These are phyloP conservation scores for Pythium aquatile DNA, from an alignment of 352 stramenopile genomes.

Conservation along the genomic window DNA sequence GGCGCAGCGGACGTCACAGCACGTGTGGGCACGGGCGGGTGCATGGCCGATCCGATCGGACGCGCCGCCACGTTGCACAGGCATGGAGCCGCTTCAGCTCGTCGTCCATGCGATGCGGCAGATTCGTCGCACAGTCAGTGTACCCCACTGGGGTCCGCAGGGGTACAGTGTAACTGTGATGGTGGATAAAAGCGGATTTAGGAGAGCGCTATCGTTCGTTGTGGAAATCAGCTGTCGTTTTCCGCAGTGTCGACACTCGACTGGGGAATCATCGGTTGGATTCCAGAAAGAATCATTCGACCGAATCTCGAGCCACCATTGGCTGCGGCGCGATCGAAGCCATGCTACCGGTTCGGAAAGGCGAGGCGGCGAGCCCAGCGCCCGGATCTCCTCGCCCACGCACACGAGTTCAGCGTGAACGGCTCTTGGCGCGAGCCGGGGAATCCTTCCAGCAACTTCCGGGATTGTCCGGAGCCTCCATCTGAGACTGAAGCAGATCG, in stretches of 20 bases:
- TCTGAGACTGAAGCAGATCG: not conserved
- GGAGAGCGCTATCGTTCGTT: not conserved
- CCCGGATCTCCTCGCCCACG: not conserved
- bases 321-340: not conserved
- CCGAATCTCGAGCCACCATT: not conserved
- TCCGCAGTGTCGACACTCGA: slow-evolving; percentile 1
- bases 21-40: slow-evolving; percentile 1
- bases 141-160: not conserved
- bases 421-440: not conserved
- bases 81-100: not conserved
- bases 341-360: not conserved
- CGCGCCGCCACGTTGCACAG: slow-evolving; percentile 3
- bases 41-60: slow-evolving; percentile 3
- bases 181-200: not conserved
- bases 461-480: not conserved
- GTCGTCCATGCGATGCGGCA: not conserved
- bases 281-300: not conserved
- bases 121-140: not conserved
- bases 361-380: not conserved
- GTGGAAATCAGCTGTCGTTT: not conserved
- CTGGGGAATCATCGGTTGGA: not conserved
- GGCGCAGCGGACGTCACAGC: not conserved
- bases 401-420: not conserved
- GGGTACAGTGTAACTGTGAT: not conserved
- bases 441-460: not conserved